Evolutionary conservation across 2,329 filamentous ascomycete species (phyloP), one percentile per base, ranked within the genome.

Genomic region (Aspergillus candidus): DNA sequence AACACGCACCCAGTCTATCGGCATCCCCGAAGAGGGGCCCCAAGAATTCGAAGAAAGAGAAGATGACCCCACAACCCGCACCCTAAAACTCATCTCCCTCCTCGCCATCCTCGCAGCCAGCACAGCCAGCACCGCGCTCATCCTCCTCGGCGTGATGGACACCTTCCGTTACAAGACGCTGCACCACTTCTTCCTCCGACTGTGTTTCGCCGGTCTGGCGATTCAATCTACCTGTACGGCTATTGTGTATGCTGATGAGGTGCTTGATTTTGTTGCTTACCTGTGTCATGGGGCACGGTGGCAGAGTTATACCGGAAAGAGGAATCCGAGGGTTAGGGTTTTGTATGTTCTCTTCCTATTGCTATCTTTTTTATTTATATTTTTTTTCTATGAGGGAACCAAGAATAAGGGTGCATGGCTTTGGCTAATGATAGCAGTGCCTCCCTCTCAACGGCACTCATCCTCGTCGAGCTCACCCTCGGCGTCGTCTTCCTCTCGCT

Each of bases 181-280:
- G 27, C 53, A 56, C 33, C 43, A 51, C 13, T 18, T 56, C 29
- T 50, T 55, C 39, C 45, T 54, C 17, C 50, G 46, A 4, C 30
- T 51, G 11, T 56, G 52, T 38, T 56, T 56, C 22, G 47, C 50
- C 1, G 50, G 50, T 0, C 22, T 56, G n/a, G 52, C 53, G 1
- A 17, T 56, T n/a, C 50, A 54, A 32, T 49, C 53, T 6, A 48
- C 50, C 2, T 49, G 50, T 11, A 56, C 53, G 7, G 50, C 50
- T 2, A 41, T 56, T n/a, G 53, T 56, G 6, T 56, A 54, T 27
- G 47, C 48, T 12, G 47, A 51, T n/a, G 53, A 56, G 43, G 52
- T 56, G 6, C 37, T 51, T 6, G 45, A 45, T n/a, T 52, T 52
- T 17, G 38, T 55, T 3, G 41, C 46, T 1, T 51, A 47, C 30